Evolutionary conservation across 352 stramenopile genomes (phyloP).

Genomic region (Pythium plurisporium): DNA sequence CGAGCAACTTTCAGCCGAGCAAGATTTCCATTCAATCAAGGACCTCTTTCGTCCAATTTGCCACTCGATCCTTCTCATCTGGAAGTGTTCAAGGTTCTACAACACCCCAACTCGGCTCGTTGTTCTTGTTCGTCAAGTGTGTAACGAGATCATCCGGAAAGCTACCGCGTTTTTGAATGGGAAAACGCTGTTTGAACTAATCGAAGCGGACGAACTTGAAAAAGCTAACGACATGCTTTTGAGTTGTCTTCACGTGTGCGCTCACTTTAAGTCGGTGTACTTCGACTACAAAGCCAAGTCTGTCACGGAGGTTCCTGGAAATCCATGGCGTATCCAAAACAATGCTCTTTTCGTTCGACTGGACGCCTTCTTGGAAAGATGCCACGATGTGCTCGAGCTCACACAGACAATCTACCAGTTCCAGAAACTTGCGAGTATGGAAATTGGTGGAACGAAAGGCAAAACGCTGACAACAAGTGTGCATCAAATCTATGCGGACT

Average conservation of each 20-base stretch:
- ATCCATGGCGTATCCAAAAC: constrained; percentile 90
- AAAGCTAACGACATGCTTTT: constrained; percentile 70
- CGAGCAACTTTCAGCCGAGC: constrained; percentile 28
- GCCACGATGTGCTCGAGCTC: constrained; percentile 88
- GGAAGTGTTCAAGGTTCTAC: constrained; percentile 90
- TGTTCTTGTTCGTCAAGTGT: constrained; percentile 85
- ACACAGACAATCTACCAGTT: constrained; percentile 90
- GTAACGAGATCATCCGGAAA: constrained; percentile 86
- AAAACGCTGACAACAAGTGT: constrained; percentile 90
- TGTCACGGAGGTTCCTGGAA: constrained; percentile 67
- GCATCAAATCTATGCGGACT: constrained; percentile 86
- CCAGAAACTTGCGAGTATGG: constrained; percentile 80
- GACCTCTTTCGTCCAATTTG: constrained; percentile 84
- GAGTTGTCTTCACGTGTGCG: constrained; percentile 73
- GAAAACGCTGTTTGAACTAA: constrained; percentile 74
- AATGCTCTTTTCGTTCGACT: constrained; percentile 89
- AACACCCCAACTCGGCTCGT: constrained; percentile 87
- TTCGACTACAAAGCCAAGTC: constrained; percentile 92
- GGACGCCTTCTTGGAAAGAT: constrained; percentile 89
- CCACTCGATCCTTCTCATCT: constrained; percentile 86
- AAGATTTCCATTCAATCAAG: constrained; percentile 49
- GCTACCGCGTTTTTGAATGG: constrained; percentile 67
- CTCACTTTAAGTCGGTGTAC: constrained; percentile 89
- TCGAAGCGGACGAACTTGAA: constrained; percentile 70
- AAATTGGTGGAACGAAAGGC: constrained; percentile 91